Percentiles rank a stretch among this genome's conserved stretches.
Conservation (phyloP, 805 yeast species). For the Blastobotrys chiropterorum region DNA sequence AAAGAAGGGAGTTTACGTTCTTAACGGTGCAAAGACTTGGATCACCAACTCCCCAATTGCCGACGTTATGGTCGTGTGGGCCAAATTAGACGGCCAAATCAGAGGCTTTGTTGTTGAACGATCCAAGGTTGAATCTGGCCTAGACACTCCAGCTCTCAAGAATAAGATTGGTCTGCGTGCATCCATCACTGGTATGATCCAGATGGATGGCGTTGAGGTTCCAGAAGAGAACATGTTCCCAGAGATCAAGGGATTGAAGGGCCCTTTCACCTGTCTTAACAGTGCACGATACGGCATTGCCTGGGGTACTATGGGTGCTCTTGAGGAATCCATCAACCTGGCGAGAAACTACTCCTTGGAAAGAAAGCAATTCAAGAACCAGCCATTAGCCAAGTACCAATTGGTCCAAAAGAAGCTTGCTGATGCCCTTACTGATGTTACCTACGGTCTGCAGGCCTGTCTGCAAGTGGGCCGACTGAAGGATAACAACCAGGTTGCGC, state of each 20-base stretch:
- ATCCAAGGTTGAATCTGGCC: slow-evolving; percentile 25
- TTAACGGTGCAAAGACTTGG: slow-evolving; percentile 39
- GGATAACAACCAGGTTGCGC: slow-evolving; percentile 33
- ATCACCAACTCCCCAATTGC: slow-evolving; percentile 44
- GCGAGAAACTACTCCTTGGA: slow-evolving; percentile 36
- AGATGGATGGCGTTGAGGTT: slow-evolving; percentile 39
- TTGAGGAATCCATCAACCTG: slow-evolving; percentile 34
- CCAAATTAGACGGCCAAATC: slow-evolving; percentile 37
- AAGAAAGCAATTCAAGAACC: slow-evolving; percentile 34
- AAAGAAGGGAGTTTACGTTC: slow-evolving; percentile 36
- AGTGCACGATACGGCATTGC: slow-evolving; percentile 40
- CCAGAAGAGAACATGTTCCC: slow-evolving; percentile 38
- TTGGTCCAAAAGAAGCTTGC: slow-evolving; percentile 39
- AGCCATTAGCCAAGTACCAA: slow-evolving; percentile 38
- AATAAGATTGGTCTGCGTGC: slow-evolving; percentile 37
- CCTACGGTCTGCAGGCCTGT: slow-evolving; percentile 35
- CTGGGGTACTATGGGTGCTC: slow-evolving; percentile 41
- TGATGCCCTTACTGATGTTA: slow-evolving; percentile 36
- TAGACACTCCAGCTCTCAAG: slow-evolving; percentile 37
- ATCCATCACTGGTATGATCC: slow-evolving; percentile 39
- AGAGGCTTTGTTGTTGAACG: slow-evolving; percentile 40
- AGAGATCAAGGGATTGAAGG: slow-evolving; percentile 35
- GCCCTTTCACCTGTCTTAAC: slow-evolving; percentile 41
- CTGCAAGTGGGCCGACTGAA: slow-evolving; percentile 38
- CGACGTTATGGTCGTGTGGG: slow-evolving; percentile 38